phyloP scores from a whole-genome alignment of 2,329 filamentous ascomycete genomes.

The Plenodomus tracheiphilus region DNA sequence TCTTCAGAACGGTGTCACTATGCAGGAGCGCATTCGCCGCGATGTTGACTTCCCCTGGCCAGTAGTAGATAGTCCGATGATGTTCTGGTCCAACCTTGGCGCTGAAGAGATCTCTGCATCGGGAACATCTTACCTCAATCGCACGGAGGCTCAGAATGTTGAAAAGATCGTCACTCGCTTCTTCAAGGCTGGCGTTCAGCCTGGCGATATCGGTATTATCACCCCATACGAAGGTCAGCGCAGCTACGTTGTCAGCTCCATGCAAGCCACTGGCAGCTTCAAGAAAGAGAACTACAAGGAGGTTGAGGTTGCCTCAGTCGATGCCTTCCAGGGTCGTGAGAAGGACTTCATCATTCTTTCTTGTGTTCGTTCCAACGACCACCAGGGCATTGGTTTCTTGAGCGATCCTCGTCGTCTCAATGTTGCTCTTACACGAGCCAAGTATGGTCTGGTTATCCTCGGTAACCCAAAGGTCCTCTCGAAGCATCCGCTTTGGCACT shows the following conservation, averaged over 20 bases:
- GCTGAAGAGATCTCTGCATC: conserved; percentile 98
- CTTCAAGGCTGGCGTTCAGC: conserved; percentile 98
- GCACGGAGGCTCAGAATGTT: conserved; percentile 94
- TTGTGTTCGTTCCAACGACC: conserved; percentile 97
- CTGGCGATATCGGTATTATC: conserved; percentile 92
- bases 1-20: conserved; percentile 93
- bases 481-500: conserved; percentile 98
- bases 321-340: conserved; percentile 97
- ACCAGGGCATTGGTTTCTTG: conserved; percentile 98
- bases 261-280: conserved; percentile 96
- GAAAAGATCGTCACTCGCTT: conserved; percentile 98
- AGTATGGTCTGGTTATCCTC: conserved; percentile 93
- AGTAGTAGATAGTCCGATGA: conserved; percentile 92
- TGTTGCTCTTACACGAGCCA: conserved; percentile 93
- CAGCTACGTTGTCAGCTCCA: conserved; percentile 98
- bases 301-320: conserved; percentile 95
- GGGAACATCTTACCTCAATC: conserved; percentile 96
- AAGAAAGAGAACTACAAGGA: conserved; percentile 99
- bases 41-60: conserved; percentile 99
- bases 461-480: conserved; percentile 97
- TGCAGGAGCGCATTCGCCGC: conserved; percentile 81
- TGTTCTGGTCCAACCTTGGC: conserved; percentile 99
- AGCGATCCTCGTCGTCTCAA: conserved; percentile 97
- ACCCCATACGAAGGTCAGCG: conserved; percentile 98
- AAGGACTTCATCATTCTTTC: conserved; percentile 99